phyloP scores from a whole-genome alignment of 2,329 filamentous ascomycete species.

The Ceratocystis papillata region DNA sequence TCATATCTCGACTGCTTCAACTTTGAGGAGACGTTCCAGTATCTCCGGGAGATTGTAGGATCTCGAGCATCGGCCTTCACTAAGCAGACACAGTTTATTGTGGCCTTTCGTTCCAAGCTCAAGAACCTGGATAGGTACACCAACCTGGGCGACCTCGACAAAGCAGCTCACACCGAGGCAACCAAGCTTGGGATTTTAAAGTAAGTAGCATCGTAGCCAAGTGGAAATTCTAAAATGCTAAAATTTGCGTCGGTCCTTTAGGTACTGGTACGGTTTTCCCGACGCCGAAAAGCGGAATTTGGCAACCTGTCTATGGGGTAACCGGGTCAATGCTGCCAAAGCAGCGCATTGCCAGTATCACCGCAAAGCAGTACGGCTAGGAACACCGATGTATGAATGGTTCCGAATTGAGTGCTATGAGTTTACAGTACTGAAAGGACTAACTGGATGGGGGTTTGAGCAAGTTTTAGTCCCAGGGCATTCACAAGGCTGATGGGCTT shows the following conservation, averaged over 20 bases:
- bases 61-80: constrained; percentile 45
- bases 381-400: constrained; percentile 51
- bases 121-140: constrained; percentile 55
- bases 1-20: constrained; percentile 68
- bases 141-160: constrained; percentile 62
- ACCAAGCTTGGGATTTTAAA: constrained; percentile 74
- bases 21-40: constrained; percentile 53
- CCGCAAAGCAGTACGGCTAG: constrained; percentile 54
- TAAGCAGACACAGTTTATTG: constrained; percentile 63
- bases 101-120: constrained; percentile 69
- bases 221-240: neutral
- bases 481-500: neutral
- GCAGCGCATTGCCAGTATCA: constrained; percentile 52
- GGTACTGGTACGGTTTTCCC: constrained; percentile 78
- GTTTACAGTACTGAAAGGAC: constrained; percentile 56
- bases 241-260: constrained; percentile 28
- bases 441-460: constrained; percentile 44
- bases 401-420: constrained; percentile 61
- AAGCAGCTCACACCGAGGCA: constrained; percentile 69
- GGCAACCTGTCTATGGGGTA: constrained; percentile 65
- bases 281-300: constrained; percentile 63
- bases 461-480: constrained; percentile 4
- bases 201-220: constrained; percentile 33
- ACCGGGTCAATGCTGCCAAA: constrained; percentile 46
- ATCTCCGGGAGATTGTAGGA: constrained; percentile 37